Conservation (phyloP, 2,329 filamentous ascomycete species). For the Cadophora gregata region DNA sequence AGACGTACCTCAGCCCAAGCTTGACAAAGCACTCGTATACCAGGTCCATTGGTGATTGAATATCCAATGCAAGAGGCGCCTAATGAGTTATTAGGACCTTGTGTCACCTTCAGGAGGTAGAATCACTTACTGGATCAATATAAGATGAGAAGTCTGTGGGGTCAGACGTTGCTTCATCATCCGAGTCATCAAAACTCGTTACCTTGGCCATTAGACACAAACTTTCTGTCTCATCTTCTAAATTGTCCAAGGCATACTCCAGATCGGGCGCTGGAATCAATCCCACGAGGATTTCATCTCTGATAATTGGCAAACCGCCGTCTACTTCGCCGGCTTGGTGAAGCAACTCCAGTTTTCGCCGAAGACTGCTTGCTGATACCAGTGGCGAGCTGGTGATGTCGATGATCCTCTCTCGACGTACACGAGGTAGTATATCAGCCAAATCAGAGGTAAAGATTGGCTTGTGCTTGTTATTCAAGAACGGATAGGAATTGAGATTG, state of each 20-base stretch:
- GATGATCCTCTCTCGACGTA: constrained; percentile 79
- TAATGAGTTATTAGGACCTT: constrained; percentile 4
- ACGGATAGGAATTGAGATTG: constrained; percentile 96
- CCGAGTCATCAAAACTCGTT: constrained; percentile 67
- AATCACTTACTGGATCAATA: constrained; percentile 76
- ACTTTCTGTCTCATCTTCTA: constrained; percentile 74
- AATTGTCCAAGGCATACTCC: constrained; percentile 87
- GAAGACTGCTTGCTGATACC: constrained; percentile 76
- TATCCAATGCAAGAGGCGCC: constrained; percentile 85
- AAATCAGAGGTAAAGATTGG: constrained; percentile 89
- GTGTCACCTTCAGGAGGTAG: constrained; percentile 53
- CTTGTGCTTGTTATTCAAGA: constrained; percentile 95
- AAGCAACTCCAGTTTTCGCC: constrained; percentile 79
- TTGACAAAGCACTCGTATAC: constrained; percentile 98
- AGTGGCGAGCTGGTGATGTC: constrained; percentile 86
- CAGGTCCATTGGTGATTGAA: constrained; percentile 88
- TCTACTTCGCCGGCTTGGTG: constrained; percentile 90
- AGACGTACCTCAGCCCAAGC: constrained; percentile 89
- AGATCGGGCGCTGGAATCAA: constrained; percentile 93
- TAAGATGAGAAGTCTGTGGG: constrained; percentile 88
- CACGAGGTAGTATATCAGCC: constrained; percentile 80
- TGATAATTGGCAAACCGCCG: constrained; percentile 85
- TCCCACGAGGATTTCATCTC: constrained; percentile 80
- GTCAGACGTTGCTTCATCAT: constrained; percentile 60
- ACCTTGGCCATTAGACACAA: constrained; percentile 83